Conservation (phyloP, 2,329 filamentous ascomycete genomes). For the Alternaria burnsii region DNA sequence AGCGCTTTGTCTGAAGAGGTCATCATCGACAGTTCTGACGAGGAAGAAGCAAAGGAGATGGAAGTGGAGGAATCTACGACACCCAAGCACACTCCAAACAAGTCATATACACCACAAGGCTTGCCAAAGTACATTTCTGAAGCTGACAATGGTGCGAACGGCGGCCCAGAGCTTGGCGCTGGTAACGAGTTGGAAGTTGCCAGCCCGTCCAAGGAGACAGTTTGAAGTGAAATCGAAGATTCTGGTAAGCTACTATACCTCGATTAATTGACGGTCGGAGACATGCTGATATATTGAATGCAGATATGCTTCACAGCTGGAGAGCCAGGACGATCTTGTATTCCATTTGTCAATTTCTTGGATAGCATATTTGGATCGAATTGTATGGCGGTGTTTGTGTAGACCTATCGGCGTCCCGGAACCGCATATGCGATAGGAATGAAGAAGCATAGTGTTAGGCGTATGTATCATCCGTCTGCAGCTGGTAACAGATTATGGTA, state of each 20-base stretch:
- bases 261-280: neutral
- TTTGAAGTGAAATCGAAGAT: neutral
- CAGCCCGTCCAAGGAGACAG: constrained; percentile 5
- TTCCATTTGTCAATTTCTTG: neutral
- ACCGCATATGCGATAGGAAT: neutral
- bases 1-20: constrained; percentile 31
- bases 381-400: neutral
- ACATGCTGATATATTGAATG: constrained; percentile 1
- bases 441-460: neutral
- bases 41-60: constrained; percentile 3
- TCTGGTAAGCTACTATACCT: constrained; percentile 5
- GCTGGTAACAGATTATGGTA: constrained; percentile 8
- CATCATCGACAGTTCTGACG: constrained; percentile 24
- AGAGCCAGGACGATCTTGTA: neutral
- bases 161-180: neutral
- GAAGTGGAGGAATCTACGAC: constrained; percentile 1
- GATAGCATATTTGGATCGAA: neutral
- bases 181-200: neutral
- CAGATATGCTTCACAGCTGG: neutral
- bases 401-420: neutral
- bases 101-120: constrained; percentile 11
- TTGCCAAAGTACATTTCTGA: neutral
- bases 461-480: neutral
- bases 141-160: neutral
- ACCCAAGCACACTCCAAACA: constrained; percentile 5